Percentiles rank a stretch among this genome's conserved stretches.
phyloP scores from a whole-genome alignment of 2,329 filamentous ascomycete species.

The Epichloe scottii region DNA sequence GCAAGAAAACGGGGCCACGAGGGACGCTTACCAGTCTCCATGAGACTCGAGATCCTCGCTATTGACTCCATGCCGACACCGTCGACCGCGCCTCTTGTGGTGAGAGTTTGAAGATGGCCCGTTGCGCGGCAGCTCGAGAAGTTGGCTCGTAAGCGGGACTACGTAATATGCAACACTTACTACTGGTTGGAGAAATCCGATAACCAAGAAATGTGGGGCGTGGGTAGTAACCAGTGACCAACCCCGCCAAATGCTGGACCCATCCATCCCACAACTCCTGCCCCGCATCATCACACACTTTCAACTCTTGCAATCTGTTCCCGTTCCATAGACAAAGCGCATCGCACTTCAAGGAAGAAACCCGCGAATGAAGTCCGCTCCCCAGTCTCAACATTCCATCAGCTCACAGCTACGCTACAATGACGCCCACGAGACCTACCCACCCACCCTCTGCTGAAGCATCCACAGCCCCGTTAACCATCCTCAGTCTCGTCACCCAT shows the following conservation, averaged over 20 bases:
- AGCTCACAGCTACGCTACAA: too few species aligned
- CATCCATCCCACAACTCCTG: too few species aligned
- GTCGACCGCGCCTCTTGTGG: not conserved
- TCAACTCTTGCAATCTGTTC: too few species aligned
- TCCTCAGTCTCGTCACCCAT: too few species aligned
- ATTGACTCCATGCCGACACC: constrained; percentile 76
- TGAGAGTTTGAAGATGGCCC: not conserved
- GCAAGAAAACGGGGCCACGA: not conserved
- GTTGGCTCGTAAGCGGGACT: not conserved
- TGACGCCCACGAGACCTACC: not conserved
- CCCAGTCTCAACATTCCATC: too few species aligned
- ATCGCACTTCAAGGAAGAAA: too few species aligned
- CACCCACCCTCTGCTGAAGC: not conserved
- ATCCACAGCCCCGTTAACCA: not conserved
- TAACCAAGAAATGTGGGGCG: too few species aligned
- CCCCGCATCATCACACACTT: too few species aligned
- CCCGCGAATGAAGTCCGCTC: too few species aligned
- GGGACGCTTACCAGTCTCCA: constrained; percentile 71
- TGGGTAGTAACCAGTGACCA: not conserved
- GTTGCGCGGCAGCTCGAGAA: not conserved
- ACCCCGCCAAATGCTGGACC: not conserved
- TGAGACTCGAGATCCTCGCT: constrained; percentile 80
- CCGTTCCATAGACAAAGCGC: too few species aligned
- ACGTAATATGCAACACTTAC: too few species aligned
- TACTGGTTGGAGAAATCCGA: too few species aligned